These are phyloP conservation scores for Escallonia rubra DNA, from an alignment of 129 eudicot species.

Conservation along the genomic window DNA sequence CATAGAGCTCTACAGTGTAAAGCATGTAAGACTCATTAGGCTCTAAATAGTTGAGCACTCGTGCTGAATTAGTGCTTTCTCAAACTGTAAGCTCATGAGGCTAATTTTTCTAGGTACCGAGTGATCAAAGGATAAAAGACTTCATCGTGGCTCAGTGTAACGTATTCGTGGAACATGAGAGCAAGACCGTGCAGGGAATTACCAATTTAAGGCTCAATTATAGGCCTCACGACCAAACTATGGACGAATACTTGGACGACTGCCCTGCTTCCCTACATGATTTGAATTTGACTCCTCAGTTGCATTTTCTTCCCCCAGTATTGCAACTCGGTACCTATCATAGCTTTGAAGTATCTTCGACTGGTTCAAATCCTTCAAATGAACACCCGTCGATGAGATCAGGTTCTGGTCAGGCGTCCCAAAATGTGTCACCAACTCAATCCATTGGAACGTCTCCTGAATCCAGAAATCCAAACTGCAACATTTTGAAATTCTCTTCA, in stretches of 20 bases:
- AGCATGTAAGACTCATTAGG: conserved; percentile 36
- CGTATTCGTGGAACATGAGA: conserved; percentile 23
- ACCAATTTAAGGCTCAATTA: conserved; percentile 4
- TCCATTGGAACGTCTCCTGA: conserved; percentile 24
- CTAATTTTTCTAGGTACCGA: conserved; percentile 44
- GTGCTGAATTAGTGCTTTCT: neutral
- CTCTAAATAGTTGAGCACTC: too few relatives aligned
- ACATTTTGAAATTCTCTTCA: neutral
- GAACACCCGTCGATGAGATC: conserved; percentile 14
- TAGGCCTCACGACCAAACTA: neutral
- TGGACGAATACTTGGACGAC: conserved; percentile 4
- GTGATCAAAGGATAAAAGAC: conserved; percentile 50
- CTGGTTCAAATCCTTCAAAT: conserved; percentile 39
- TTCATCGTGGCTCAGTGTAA: conserved; percentile 38
- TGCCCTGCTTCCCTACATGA: conserved; percentile 6
- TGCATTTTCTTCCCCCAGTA: conserved; percentile 14
- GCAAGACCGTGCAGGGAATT: conserved; percentile 8
- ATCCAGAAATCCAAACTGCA: conserved; percentile 1
- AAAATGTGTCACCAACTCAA: conserved; percentile 19
- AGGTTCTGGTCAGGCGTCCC: conserved; percentile 26
- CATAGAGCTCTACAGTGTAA: conserved; percentile 63
- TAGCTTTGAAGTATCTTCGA: conserved; percentile 51
- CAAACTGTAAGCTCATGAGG: neutral
- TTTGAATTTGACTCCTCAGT: conserved; percentile 9
- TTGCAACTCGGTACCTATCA: conserved; percentile 18